These are phyloP conservation scores for Aspergillus sojae DNA, from an alignment of 2,329 filamentous ascomycete species.

Conservation along the genomic window DNA sequence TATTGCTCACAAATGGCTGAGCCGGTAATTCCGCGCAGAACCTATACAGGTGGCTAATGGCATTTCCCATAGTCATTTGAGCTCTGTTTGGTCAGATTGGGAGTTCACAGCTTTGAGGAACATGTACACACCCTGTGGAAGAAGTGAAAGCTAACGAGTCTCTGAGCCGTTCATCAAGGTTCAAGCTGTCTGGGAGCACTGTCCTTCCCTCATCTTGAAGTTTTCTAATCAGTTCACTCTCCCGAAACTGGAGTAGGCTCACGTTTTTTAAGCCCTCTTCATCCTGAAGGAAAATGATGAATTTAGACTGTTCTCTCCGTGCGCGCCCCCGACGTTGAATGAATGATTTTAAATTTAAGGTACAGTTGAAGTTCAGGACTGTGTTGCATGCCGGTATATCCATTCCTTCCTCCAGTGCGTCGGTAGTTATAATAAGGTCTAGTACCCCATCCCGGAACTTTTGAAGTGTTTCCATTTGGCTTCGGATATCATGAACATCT, in stretches of 20 bases:
- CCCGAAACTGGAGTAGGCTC: not conserved
- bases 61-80: not conserved
- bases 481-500: not conserved
- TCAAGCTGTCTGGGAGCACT: not conserved
- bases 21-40: conserved; percentile 3
- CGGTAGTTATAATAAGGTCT: conserved; percentile 4
- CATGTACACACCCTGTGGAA: conserved; percentile 1
- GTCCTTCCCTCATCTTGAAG: conserved; percentile 1
- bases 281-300: not conserved
- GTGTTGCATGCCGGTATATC: conserved; percentile 8
- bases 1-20: not conserved
- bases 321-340: conserved; percentile 10
- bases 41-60: not conserved
- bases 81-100: conserved; percentile 1
- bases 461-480: conserved; percentile 2
- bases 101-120: not conserved
- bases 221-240: not conserved
- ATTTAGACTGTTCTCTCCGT: not conserved
- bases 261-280: not conserved
- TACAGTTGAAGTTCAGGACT: conserved; percentile 1
- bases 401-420: conserved; percentile 10
- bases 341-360: conserved; percentile 6
- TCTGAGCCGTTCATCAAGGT: not conserved
- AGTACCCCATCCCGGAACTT: not conserved
- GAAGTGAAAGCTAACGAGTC: not conserved